Percentiles rank a stretch among this genome's conserved stretches.
Evolutionary conservation across 1,284 basidiomycete genomes (phyloP).

Genomic region (Coniferiporia sulphurascens): DNA sequence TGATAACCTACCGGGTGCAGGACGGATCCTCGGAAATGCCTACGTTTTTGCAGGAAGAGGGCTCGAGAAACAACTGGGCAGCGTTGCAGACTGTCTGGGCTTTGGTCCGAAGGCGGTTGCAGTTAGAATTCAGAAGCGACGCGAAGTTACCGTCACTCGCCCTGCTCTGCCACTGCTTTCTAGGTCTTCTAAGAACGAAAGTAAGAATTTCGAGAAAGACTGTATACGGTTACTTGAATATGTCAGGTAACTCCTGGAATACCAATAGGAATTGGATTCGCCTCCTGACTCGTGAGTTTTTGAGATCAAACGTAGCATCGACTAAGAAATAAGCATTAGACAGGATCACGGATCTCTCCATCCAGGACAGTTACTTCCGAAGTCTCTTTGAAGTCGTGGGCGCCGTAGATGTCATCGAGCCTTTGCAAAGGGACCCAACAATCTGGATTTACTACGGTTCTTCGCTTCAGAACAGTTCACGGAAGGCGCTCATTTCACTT

Average conservation of each 20-base stretch:
- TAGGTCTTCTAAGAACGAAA: neutral
- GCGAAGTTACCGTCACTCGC: neutral
- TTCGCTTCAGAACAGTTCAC: neutral
- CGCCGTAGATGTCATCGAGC: neutral
- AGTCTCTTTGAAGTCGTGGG: neutral
- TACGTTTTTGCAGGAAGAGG: neutral
- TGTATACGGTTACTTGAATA: neutral
- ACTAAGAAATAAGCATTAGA: neutral
- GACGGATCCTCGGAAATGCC: neutral
- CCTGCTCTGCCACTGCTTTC: neutral
- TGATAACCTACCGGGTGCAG: neutral
- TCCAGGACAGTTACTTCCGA: neutral
- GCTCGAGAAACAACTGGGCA: neutral
- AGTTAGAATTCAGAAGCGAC: neutral
- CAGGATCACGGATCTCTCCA: neutral
- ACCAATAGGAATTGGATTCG: neutral
- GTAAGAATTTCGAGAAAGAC: neutral
- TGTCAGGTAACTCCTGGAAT: neutral
- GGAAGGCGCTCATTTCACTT: neutral
- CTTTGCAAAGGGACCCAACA: neutral
- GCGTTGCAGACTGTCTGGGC: neutral
- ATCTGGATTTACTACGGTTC: neutral
- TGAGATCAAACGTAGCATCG: neutral
- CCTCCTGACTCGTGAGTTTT: neutral
- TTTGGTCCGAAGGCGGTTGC: neutral